These are phyloP conservation scores for Bruguiera sexangula DNA, from an alignment of 345 rosid genomes.

Conservation along the genomic window DNA sequence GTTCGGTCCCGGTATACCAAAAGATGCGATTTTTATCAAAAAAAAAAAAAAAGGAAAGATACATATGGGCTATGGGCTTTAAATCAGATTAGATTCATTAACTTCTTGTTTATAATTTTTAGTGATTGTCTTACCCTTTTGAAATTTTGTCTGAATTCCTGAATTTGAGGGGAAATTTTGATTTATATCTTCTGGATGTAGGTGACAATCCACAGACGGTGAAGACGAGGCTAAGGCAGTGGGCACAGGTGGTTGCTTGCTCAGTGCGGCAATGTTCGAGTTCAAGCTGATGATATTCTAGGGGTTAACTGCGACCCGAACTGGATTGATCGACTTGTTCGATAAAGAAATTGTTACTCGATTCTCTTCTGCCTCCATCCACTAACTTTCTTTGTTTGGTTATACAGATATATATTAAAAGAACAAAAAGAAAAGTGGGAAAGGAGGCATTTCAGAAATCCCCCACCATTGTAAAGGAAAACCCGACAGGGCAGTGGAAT, in stretches of 20 bases:
- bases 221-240: conserved; percentile 83
- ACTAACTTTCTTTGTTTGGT: conserved; percentile 10
- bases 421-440: not conserved
- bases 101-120: too few species aligned
- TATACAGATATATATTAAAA: not conserved
- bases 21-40: too few species aligned
- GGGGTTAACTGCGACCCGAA: not conserved
- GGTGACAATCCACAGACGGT: conserved; percentile 78
- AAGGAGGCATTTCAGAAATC: not conserved
- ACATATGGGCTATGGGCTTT: too few species aligned
- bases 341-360: conserved; percentile 6
- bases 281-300: conserved; percentile 10
- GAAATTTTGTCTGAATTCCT: too few species aligned
- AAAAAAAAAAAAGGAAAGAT: too few species aligned
- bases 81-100: too few species aligned
- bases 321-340: conserved; percentile 14
- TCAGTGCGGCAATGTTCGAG: conserved; percentile 65
- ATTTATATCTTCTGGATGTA: conserved; percentile 6
- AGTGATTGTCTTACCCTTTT: too few species aligned
- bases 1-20: conserved; percentile 39
- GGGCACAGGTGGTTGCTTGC: conserved; percentile 98
- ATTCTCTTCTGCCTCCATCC: not conserved
- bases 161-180: too few species aligned
- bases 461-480: not conserved
- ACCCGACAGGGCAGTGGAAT: not conserved